Percentiles rank a stretch among this genome's conserved stretches.
Conservation (phyloP, 306 rosid genomes). For the Cicer cuneatum region DNA sequence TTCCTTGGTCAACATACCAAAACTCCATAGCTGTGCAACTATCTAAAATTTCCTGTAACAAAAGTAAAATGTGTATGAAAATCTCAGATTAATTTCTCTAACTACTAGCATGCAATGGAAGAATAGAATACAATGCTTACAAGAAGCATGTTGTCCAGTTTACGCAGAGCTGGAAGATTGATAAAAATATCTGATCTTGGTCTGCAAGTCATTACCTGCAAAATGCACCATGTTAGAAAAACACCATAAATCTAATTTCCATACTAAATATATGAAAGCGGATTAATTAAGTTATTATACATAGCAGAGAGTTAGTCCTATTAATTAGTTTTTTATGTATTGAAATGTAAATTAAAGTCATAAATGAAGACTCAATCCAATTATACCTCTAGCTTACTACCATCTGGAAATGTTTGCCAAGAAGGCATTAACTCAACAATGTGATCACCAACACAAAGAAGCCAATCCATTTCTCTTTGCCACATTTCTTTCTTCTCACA, state of each 20-base stretch:
- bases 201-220: constrained; percentile 94
- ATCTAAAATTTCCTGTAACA: constrained; percentile 75
- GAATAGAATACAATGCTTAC: constrained; percentile 55
- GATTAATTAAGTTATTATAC: not conserved
- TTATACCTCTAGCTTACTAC: constrained; percentile 83
- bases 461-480: constrained; percentile 91
- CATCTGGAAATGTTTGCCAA: constrained; percentile 89
- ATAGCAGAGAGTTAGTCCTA: not conserved
- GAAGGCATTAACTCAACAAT: constrained; percentile 84
- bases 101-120: constrained; percentile 11
- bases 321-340: not conserved
- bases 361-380: not conserved
- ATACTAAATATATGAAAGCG: not conserved
- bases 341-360: constrained; percentile 9
- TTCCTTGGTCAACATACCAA: constrained; percentile 99
- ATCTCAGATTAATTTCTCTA: constrained; percentile 22
- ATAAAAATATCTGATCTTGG: constrained; percentile 89
- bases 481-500: constrained; percentile 74
- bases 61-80: not conserved
- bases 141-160: constrained; percentile 92
- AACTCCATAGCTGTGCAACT: constrained; percentile 69
- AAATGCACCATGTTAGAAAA: constrained; percentile 53
- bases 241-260: constrained; percentile 37
- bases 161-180: constrained; percentile 92
- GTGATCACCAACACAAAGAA: constrained; percentile 81